Evolutionary conservation across 2,329 filamentous ascomycete species (phyloP).

Genomic region (Claviceps quebecensis): DNA sequence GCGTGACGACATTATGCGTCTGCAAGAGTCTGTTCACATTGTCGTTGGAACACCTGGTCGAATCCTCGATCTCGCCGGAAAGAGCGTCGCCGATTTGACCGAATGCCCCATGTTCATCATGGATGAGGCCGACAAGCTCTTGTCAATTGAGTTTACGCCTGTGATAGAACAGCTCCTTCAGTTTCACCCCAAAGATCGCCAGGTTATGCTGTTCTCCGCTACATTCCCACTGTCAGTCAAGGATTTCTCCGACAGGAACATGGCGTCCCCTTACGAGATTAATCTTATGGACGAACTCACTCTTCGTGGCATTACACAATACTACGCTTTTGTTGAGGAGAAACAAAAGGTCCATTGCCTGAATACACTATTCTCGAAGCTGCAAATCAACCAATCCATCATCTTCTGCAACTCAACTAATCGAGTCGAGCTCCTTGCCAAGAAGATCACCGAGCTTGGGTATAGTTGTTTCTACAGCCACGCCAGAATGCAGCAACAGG

Average conservation of each 20-base stretch:
- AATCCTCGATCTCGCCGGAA: conserved; percentile 91
- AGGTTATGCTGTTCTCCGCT: conserved; percentile 98
- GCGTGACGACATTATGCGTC: conserved; percentile 89
- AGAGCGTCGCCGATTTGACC: conserved; percentile 89
- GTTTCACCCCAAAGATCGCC: conserved; percentile 92
- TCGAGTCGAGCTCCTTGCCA: conserved; percentile 89
- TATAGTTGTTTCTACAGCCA: conserved; percentile 99
- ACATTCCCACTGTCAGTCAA: conserved; percentile 97
- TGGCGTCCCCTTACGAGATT: conserved; percentile 92
- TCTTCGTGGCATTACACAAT: conserved; percentile 93
- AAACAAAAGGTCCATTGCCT: conserved; percentile 98
- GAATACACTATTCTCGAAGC: conserved; percentile 96
- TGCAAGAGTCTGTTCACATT: conserved; percentile 91
- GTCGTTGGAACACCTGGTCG: conserved; percentile 93
- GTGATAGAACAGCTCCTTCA: conserved; percentile 92
- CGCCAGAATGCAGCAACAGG: conserved; percentile 92
- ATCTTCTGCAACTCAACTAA: conserved; percentile 99
- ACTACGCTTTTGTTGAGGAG: conserved; percentile 98
- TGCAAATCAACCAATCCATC: conserved; percentile 99
- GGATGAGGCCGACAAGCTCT: conserved; percentile 97
- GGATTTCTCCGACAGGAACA: conserved; percentile 96
- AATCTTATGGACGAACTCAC: conserved; percentile 99
- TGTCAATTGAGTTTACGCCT: conserved; percentile 92
- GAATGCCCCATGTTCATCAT: conserved; percentile 98
- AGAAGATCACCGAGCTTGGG: conserved; percentile 97